Evolutionary conservation across 2,329 filamentous ascomycete genomes (phyloP), one percentile per base, ranked within the genome.

Genomic region (Fusarium nanum): DNA sequence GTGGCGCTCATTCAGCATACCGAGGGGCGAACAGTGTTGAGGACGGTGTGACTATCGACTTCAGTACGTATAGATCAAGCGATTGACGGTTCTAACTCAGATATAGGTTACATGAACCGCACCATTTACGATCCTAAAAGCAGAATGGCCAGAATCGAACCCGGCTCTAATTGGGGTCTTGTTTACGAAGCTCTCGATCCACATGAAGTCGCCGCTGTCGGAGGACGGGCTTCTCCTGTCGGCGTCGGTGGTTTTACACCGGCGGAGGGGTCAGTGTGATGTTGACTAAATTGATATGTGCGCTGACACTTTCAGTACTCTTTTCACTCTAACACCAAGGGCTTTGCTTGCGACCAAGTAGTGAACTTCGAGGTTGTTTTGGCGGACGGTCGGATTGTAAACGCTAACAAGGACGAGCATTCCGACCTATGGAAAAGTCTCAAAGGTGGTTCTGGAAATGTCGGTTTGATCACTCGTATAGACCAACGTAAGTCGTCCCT

Each of bases 261-360:
- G 45, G 45, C 5, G 45, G 45, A 28, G 25, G 25, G 18, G 45
- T 47, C 12, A 47, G 25, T 30, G 10, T 14, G 6, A 27, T 10
- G 0, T 10, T 11, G 5, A 0, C 25, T 28, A 6, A 14, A 28
- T 6, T 2, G 14, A 28, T 2, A 28, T 20, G 3, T 1, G 5
- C 7, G 10, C 45, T 47, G 7, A 47, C 9, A 20, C 10, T 14
- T 12, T 0, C 18, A 47, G 25, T 47, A 47, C 5, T 47, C 45
- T 16, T 47, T 47, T 5, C 45, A 47, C 12, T 28, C 25, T 5
- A 47, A 30, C 13, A n/a, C 18, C 12, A 18, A n/a, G 10, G 45
- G 25, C 18, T 47, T 30, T 16, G 18, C 7, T 20, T 47, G 45
- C 3, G 28, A 28, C 7, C 45, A 47, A 16, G 45, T 47, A 13